phyloP scores from a whole-genome alignment of 345 rosid genomes.

The Brassica incana region DNA sequence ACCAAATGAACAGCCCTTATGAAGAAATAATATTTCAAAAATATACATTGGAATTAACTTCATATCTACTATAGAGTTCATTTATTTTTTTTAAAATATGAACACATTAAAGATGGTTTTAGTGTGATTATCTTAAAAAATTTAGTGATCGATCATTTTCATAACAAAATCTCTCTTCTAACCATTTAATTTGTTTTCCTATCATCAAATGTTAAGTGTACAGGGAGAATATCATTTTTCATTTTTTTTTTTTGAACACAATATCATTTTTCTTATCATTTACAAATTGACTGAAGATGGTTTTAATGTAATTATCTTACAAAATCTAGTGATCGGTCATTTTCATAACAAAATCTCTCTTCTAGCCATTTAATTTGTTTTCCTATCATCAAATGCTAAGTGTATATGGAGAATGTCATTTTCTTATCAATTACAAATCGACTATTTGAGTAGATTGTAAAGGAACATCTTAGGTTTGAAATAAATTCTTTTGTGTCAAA shows the following conservation, averaged over 20 bases:
- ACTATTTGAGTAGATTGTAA: too few species aligned
- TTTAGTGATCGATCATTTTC: background rate
- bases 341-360: background rate
- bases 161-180: background rate
- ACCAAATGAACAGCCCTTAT: too few species aligned
- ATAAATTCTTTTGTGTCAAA: too few species aligned
- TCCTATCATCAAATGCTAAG: background rate
- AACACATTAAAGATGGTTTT: too few species aligned
- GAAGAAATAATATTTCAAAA: too few species aligned
- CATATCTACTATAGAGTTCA: too few species aligned
- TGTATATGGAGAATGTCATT: background rate
- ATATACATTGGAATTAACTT: too few species aligned
- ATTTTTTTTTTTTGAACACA: too few species aligned
- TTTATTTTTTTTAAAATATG: too few species aligned
- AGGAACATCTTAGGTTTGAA: too few species aligned
- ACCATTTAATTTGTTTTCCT: background rate
- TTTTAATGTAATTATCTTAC: background rate
- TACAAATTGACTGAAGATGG: too few species aligned
- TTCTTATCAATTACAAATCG: too few species aligned
- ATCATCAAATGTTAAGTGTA: background rate
- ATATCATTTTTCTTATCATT: background rate
- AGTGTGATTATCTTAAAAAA: background rate
- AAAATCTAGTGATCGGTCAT: background rate
- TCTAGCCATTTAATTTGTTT: background rate
- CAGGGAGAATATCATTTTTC: background rate